Conservation (phyloP, 257 asterid genomes). For the Nicotiana attenuata region DNA sequence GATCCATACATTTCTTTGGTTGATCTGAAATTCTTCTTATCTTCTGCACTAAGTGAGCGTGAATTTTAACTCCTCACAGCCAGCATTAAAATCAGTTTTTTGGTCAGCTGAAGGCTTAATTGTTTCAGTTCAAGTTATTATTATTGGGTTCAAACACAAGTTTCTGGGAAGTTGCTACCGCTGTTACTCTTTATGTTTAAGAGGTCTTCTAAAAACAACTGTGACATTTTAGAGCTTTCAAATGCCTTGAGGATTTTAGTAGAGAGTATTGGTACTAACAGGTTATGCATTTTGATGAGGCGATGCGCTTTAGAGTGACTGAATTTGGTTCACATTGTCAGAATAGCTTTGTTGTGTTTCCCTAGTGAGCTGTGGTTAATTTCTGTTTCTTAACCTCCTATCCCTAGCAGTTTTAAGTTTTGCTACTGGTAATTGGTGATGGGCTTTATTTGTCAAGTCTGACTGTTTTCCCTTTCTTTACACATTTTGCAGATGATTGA, state of each 20-base stretch:
- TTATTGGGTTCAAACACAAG: neutral
- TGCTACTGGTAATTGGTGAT: neutral
- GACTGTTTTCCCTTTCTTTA: constrained; percentile 2
- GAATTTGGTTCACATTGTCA: neutral
- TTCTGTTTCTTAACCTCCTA: neutral
- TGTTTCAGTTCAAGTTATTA: neutral
- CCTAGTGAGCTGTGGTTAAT: neutral
- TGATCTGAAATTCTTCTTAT: constrained; percentile 9
- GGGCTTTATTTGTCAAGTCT: neutral
- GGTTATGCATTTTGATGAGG: neutral
- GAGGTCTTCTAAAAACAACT: neutral
- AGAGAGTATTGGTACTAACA: neutral
- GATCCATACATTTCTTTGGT: neutral
- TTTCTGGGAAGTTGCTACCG: neutral
- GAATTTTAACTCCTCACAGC: neutral
- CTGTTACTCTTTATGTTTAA: neutral
- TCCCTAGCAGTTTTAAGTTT: neutral
- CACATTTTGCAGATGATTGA: constrained; percentile 74
- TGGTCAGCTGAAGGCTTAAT: neutral
- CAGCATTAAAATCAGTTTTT: neutral
- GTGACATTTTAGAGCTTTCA: neutral
- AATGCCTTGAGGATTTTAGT: neutral
- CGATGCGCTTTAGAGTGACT: too few species aligned
- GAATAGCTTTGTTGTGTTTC: neutral
- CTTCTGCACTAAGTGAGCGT: neutral